These are phyloP conservation scores for Ceratocystis diversiconidia DNA, from an alignment of 2,329 filamentous ascomycete genomes.

Conservation along the genomic window DNA sequence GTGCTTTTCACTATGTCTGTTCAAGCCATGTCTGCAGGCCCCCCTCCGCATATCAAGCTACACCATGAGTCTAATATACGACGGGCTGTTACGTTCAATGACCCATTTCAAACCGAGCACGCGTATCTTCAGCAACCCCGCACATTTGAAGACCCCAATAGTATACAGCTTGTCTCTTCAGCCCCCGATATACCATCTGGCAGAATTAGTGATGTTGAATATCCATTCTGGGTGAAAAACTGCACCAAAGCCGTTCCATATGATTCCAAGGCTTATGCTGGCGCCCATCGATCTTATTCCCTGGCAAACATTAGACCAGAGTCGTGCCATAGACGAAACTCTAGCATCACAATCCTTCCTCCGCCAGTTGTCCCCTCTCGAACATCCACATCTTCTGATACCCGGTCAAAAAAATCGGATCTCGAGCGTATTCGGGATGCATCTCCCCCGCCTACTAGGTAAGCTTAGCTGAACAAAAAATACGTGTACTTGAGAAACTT, in stretches of 20 bases:
- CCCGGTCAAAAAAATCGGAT: slow-evolving; percentile 9
- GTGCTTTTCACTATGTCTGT: slow-evolving; percentile 4
- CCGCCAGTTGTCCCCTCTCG: not conserved
- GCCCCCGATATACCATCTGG: slow-evolving; percentile 6
- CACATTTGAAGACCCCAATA: slow-evolving; percentile 6
- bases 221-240: slow-evolving; percentile 10
- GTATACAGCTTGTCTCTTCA: slow-evolving; percentile 3
- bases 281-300: slow-evolving; percentile 10
- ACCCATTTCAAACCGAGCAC: not conserved
- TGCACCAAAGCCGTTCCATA: slow-evolving; percentile 7
- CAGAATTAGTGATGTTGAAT: slow-evolving; percentile 8
- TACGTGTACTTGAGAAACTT: not conserved
- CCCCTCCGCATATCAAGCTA: not conserved
- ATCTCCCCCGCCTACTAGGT: slow-evolving; percentile 11
- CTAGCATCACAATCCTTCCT: slow-evolving; percentile 11
- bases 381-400: slow-evolving; percentile 4
- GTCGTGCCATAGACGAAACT: slow-evolving; percentile 9
- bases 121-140: slow-evolving; percentile 11
- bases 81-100: slow-evolving; percentile 3
- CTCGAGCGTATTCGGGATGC: slow-evolving; percentile 12
- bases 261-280: slow-evolving; percentile 10
- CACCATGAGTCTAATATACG: not conserved
- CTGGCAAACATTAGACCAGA: slow-evolving; percentile 13
- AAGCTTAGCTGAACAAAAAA: not conserved
- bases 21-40: slow-evolving; percentile 1